phyloP scores from a whole-genome alignment of 768 basidiomycete genomes.

The Panaeolus cyanescens region DNA sequence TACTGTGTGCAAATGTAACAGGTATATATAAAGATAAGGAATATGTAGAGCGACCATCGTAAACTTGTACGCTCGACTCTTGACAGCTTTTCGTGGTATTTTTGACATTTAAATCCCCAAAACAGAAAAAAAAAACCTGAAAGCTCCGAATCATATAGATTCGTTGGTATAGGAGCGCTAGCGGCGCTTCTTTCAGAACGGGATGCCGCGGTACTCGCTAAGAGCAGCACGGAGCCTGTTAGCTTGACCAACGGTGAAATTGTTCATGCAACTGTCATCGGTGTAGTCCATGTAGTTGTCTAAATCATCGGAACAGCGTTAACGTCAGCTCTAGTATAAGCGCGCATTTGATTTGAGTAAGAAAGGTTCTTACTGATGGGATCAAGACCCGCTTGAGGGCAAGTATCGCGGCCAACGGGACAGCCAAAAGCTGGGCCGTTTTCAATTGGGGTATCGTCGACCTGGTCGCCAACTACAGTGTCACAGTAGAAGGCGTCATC shows the following conservation, averaged over 20 bases:
- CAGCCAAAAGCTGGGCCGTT: constrained; percentile 31
- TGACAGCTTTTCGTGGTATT: no score
- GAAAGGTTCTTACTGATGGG: constrained; percentile 30
- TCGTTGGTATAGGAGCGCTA: no score
- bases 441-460: constrained; percentile 42
- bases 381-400: constrained; percentile 31
- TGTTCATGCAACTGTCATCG: constrained; percentile 42
- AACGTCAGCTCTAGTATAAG: no score
- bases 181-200: neutral
- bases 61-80: no score
- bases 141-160: no score
- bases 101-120: no score
- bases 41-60: no score
- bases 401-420: constrained; percentile 25
- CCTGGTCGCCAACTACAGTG: constrained; percentile 32
- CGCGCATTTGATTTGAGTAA: neutral
- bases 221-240: constrained; percentile 33
- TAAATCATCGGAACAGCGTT: neutral
- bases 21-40: no score
- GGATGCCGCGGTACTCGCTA: constrained; percentile 32
- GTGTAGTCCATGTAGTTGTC: constrained; percentile 51
- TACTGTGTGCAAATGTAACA: no score
- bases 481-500: constrained; percentile 18
- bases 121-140: no score
- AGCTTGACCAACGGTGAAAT: constrained; percentile 40